Evolutionary conservation across 225 moss, liverwort and hornwort genomes (phyloP).

Genomic region (Antitrichia curtipendula): DNA sequence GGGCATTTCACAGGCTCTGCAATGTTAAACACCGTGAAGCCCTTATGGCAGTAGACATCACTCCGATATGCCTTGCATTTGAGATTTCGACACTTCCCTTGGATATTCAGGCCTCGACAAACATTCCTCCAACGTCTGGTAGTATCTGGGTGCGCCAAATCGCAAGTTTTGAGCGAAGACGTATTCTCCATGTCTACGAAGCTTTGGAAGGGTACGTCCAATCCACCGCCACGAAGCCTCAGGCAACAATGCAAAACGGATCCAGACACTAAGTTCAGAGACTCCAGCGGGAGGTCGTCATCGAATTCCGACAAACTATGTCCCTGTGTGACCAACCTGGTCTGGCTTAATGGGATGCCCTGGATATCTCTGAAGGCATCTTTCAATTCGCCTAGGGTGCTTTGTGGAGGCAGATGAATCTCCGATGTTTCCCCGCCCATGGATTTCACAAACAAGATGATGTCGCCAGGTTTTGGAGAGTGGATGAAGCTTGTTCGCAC

Average conservation of each 20-base stretch:
- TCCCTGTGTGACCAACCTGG: accelerated
- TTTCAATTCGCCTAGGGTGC: background rate
- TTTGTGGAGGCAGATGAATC: background rate
- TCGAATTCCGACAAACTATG: accelerated
- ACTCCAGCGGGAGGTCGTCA: background rate
- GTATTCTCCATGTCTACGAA: background rate
- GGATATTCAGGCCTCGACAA: background rate
- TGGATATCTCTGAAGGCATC: accelerated
- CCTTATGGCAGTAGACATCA: background rate
- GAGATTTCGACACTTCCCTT: background rate
- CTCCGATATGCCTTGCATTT: background rate
- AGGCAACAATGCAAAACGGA: background rate
- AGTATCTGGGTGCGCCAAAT: too few species aligned
- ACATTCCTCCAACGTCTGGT: background rate
- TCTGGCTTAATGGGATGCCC: background rate
- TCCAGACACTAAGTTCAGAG: background rate
- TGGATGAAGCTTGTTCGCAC: background rate
- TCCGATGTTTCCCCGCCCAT: accelerated
- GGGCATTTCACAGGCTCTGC: background rate
- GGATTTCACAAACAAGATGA: background rate
- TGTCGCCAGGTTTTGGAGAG: background rate
- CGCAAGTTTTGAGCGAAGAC: background rate
- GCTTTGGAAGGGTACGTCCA: background rate
- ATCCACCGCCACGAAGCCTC: background rate
- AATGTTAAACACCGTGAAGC: background rate